Base-by-base conservation (phyloP, 1,139 yeast species). In the Pneumocystis wakefieldiae region DNA sequence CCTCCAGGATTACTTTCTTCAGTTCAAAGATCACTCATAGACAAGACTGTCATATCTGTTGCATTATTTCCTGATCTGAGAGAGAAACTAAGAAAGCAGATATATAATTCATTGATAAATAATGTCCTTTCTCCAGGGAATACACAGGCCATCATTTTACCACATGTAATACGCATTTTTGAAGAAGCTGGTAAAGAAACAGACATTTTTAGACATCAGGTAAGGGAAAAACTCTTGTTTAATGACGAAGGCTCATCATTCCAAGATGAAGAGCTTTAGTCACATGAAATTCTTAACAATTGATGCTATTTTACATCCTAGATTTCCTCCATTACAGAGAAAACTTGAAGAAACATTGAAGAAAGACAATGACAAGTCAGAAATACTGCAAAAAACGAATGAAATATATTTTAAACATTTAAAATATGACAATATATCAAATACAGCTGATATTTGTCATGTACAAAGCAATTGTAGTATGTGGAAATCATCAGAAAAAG, bases 131-230 rank as follows among this genome's bases (percentile, higher is more conserved):
- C 59, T 12, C 59, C 59, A 19, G 59, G 59, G 3, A 28, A 39
- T 19, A 36, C 29, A 37, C 59, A 57, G 24, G 42, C 41, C 19
- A 19, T 57, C 59, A 57, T 57, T 57, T 29, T 57, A 12, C 59
- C 59, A 37, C 59, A 57, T 29, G 38, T 39, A 5, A 57, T 57
- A 37, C 41, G 59, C n/a, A 37, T 57, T 57, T 57, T 57, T 24
- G n/a, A 48, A 32, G 35, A 32, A 48, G 14, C 55, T 19, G 10
- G 15, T 19, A 48, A 8, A 48, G 55, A 48, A 48, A 10, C 15
- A 48, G 32, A 48, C 14, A 48, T 19, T 19, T 48, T 48, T 8
- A 24, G 4, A 24, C 8, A 12, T 3, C 6, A 12, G 12, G 55
- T 48, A 48, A 48, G 55, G 4, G 55, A 12, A 24, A 3, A 4